Percentiles rank a stretch among this genome's conserved stretches.
Evolutionary conservation across 352 stramenopile genomes (phyloP).

Genomic region (Phytophthora agathidicida): DNA sequence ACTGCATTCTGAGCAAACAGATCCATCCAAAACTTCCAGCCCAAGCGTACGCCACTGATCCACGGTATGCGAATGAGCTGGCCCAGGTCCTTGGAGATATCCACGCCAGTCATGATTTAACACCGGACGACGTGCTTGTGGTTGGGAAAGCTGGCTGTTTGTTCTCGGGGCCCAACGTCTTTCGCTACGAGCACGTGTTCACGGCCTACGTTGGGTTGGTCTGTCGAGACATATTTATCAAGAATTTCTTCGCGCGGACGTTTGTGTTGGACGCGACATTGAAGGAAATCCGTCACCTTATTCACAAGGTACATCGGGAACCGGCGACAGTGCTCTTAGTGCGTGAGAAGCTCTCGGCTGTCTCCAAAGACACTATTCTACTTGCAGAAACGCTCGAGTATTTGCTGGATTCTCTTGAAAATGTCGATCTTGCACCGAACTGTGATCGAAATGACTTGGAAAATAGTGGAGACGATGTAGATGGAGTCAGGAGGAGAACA

Average conservation of each 20-base stretch:
- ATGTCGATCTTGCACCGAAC: conserved; percentile 64
- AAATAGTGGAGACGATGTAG: conserved; percentile 59
- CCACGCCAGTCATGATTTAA: conserved; percentile 94
- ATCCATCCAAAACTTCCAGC: conserved; percentile 96
- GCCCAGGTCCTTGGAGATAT: conserved; percentile 95
- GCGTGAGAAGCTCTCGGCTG: conserved; percentile 90
- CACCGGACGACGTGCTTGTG: conserved; percentile 94
- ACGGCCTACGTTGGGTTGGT: conserved; percentile 96
- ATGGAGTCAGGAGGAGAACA: conserved; percentile 13
- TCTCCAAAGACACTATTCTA: conserved; percentile 95
- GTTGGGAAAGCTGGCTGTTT: conserved; percentile 95
- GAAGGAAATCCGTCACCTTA: conserved; percentile 92
- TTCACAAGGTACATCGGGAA: conserved; percentile 89
- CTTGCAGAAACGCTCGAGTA: conserved; percentile 97
- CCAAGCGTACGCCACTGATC: conserved; percentile 94
- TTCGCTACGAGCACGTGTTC: conserved; percentile 95
- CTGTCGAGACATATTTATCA: conserved; percentile 97
- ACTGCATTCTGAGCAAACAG: conserved; percentile 97
- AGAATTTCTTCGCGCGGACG: conserved; percentile 97
- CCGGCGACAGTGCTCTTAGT: conserved; percentile 86
- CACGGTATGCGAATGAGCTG: conserved; percentile 96
- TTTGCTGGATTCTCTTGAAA: conserved; percentile 94
- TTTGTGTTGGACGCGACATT: conserved; percentile 97
- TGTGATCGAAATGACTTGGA: conserved; percentile 15
- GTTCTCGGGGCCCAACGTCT: conserved; percentile 95